A percentile compares a stretch with the other conserved stretches of the same genome.
phyloP scores from a whole-genome alignment of 1,284 basidiomycete genomes.

The Microbotryum intermedium region DNA sequence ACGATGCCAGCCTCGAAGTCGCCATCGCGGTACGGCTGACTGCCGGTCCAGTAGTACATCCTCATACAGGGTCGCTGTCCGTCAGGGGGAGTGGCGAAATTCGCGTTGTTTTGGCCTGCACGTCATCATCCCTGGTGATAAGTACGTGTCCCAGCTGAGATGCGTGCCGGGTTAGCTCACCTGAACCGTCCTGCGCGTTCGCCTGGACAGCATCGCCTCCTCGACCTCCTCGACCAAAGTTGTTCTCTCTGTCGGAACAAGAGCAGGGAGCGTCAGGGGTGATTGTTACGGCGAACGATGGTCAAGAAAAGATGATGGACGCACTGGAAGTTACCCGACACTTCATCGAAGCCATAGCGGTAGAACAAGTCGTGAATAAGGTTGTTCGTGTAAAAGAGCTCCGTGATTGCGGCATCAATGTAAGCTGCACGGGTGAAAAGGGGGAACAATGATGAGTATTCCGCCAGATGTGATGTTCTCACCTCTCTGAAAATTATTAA shows the following conservation, averaged over 20 bases:
- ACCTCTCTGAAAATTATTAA: no score
- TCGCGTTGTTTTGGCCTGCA: slow-evolving; percentile 38
- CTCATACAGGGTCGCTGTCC: slow-evolving; percentile 71
- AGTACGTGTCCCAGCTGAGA: slow-evolving; percentile 47
- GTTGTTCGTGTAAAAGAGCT: slow-evolving; percentile 90
- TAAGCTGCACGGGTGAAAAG: slow-evolving; percentile 47
- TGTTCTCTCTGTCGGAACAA: slow-evolving; percentile 52
- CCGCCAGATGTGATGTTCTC: no score
- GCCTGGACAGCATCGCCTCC: slow-evolving; percentile 85
- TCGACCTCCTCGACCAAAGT: slow-evolving; percentile 79
- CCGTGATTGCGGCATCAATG: slow-evolving; percentile 75
- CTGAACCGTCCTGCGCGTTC: slow-evolving; percentile 88
- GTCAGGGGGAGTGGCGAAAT: slow-evolving; percentile 48
- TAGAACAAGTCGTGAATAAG: slow-evolving; percentile 44
- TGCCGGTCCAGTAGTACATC: slow-evolving; percentile 95
- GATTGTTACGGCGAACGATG: no score
- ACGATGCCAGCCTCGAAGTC: slow-evolving; percentile 60
- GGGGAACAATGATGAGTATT: neutral
- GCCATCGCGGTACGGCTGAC: slow-evolving; percentile 80
- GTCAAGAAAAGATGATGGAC: no score
- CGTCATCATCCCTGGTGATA: no score
- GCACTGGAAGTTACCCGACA: slow-evolving; percentile 79
- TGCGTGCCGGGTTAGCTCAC: slow-evolving; percentile 36
- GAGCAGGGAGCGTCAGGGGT: no score
- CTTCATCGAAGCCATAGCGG: slow-evolving; percentile 78